Base-by-base conservation (phyloP, 306 rosid genomes). In the Sphenostylis stenocarpa region DNA sequence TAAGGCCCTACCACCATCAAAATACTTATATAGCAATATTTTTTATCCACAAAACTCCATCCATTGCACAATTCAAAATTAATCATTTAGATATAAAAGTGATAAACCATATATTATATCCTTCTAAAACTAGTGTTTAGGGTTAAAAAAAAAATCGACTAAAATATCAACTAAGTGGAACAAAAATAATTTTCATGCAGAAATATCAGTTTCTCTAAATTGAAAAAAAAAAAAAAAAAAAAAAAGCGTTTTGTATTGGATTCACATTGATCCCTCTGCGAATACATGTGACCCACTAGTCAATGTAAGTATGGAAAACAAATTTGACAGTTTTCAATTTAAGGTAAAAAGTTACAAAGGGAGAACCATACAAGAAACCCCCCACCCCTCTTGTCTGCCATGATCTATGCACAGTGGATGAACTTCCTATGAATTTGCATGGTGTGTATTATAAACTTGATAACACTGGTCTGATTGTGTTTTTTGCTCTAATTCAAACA, bases 341-440 rank as follows among this genome's bases (percentile, higher is more conserved):
- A 12, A 20, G 64, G 72, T 21, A 49, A 11, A 51, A 49, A n/a
- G 29, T 31, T 34, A 52, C 21, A 7, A 52, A 19, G 38, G 8
- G 33, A 75, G 52, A 63, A 49, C 0, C 17, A 72, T 12, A 41
- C 51, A 55, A 38, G 33, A 43, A 80, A 66, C 33, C 81, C 81
- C 48, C 58, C 43, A 45, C 75, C 58, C 34, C 34, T 60, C 51
- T 24, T 70, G 80, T 83, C 55, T 83, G 75, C 84, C 31, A 83
- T 63, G 39, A 36, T 52, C 72, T 66, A 19, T 13, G 61, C 53
- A 82, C 36, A 47, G n/a, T 43, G 65, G 23, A 26, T 58, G 14
- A 45, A 43, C 29, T 9, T 43, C 14, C 58, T 28, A 8, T 3
- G 15, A 28, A 28, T 60, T 62, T 47, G 38, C 48, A 47, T 33